phyloP scores from a whole-genome alignment of 1,284 basidiomycete species.

The Schizopora paradoxa region DNA sequence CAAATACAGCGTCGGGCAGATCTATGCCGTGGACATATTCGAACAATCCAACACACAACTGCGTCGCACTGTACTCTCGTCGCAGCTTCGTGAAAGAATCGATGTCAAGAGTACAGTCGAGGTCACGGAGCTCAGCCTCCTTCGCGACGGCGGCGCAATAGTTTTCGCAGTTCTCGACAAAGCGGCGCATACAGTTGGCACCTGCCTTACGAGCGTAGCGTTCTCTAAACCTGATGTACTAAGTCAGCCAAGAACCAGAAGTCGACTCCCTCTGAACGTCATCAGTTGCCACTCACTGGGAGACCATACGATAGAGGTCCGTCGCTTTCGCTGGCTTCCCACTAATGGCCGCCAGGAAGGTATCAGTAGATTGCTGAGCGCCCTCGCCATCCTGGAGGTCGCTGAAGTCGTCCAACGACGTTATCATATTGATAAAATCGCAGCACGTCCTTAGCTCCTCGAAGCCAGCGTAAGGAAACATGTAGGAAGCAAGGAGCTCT shows the following conservation, averaged over 20 bases:
- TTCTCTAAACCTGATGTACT: constrained; percentile 2
- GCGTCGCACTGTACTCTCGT: constrained; percentile 60
- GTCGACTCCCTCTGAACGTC: too few relatives aligned
- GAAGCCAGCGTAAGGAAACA: neutral
- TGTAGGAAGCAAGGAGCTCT: neutral
- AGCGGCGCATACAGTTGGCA: constrained; percentile 29
- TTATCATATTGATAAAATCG: neutral
- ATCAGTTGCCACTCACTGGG: too few relatives aligned
- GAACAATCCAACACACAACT: constrained; percentile 55
- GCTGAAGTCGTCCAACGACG: too few relatives aligned
- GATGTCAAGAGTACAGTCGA: constrained; percentile 49
- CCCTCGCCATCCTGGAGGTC: neutral
- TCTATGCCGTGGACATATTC: constrained; percentile 56
- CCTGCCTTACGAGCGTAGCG: constrained; percentile 3
- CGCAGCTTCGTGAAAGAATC: constrained; percentile 51
- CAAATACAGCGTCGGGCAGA: constrained; percentile 52
- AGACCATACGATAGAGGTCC: too few relatives aligned
- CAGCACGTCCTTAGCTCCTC: neutral
- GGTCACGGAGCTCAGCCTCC: constrained; percentile 39
- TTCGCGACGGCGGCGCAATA: constrained; percentile 33
- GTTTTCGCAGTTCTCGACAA: constrained; percentile 30
- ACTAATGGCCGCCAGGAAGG: too few relatives aligned
- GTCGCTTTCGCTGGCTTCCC: too few relatives aligned
- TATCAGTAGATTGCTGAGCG: too few relatives aligned
- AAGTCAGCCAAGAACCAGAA: too few relatives aligned